A percentile compares a stretch with the other conserved stretches of the same genome.
Evolutionary conservation across 768 basidiomycete species (phyloP).

Genomic region (Psilocybe tampanensis): DNA sequence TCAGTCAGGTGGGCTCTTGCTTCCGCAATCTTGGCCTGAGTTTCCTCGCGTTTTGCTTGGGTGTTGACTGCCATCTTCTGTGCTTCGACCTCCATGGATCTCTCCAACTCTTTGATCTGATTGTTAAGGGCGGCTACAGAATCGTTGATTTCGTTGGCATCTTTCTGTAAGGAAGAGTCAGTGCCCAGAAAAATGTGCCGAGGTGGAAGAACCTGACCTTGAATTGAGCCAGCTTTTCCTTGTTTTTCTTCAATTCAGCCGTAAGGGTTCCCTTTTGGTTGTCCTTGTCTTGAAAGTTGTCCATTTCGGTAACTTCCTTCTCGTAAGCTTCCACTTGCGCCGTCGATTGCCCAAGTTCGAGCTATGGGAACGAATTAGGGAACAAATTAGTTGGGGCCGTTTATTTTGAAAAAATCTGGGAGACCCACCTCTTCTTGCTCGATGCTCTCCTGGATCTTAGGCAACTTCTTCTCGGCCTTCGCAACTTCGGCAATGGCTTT

Average conservation of each 20-base stretch:
- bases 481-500: slow-evolving; percentile 38
- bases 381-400: no score
- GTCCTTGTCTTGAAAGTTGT: slow-evolving; percentile 33
- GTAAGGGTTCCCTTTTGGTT: slow-evolving; percentile 48
- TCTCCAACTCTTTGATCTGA: slow-evolving; percentile 41
- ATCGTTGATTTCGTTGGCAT: slow-evolving; percentile 51
- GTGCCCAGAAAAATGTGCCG: background rate
- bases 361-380: no score
- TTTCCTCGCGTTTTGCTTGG: slow-evolving; percentile 64
- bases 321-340: slow-evolving; percentile 34
- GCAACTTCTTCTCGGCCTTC: slow-evolving; percentile 33
- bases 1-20: slow-evolving; percentile 41
- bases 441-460: slow-evolving; percentile 39
- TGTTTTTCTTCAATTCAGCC: slow-evolving; percentile 48
- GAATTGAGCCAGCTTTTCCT: slow-evolving; percentile 40
- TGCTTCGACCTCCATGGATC: slow-evolving; percentile 55
- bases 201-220: slow-evolving; percentile 37
- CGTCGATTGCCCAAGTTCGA: slow-evolving; percentile 30
- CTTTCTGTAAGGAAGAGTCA: slow-evolving; percentile 14
- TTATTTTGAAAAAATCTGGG: background rate
- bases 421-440: slow-evolving; percentile 34
- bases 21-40: slow-evolving; percentile 49
- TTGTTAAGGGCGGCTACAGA: slow-evolving; percentile 34
- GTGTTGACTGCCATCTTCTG: slow-evolving; percentile 55
- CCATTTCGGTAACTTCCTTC: slow-evolving; percentile 29